phyloP scores from a whole-genome alignment of 345 rosid species.

The Mangifera indica region DNA sequence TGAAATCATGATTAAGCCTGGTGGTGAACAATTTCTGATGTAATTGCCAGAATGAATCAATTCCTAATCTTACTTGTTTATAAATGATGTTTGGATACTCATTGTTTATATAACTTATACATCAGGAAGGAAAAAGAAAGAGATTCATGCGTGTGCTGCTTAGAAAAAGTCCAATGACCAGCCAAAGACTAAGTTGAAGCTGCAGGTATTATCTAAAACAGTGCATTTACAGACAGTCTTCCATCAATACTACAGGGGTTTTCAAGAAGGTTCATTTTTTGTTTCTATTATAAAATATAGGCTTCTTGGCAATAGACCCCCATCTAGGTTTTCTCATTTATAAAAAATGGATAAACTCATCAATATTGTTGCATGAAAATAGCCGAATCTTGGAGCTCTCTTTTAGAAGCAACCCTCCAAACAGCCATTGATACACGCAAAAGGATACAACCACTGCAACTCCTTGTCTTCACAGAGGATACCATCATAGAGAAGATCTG shows the following conservation, averaged over 20 bases:
- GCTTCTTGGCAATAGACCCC: too few species aligned
- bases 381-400: conserved; percentile 44
- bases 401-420: conserved; percentile 40
- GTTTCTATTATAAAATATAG: too few species aligned
- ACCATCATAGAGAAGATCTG: conserved; percentile 45
- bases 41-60: conserved; percentile 4
- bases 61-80: not conserved
- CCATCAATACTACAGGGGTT: too few species aligned
- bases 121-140: too few species aligned
- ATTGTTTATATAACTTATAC: not conserved
- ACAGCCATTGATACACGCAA: conserved; percentile 40
- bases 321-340: too few species aligned
- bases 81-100: not conserved
- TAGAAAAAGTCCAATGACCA: not conserved
- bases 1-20: not conserved
- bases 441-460: conserved; percentile 37
- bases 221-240: not conserved
- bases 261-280: too few species aligned
- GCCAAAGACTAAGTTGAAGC: too few species aligned
- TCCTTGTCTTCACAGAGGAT: conserved; percentile 34
- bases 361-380: too few species aligned
- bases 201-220: too few species aligned
- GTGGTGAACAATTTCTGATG: not conserved
- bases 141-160: too few species aligned
- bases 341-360: not conserved